Conservation (phyloP, 805 yeast species). For the Barnettozyma populi region DNA sequence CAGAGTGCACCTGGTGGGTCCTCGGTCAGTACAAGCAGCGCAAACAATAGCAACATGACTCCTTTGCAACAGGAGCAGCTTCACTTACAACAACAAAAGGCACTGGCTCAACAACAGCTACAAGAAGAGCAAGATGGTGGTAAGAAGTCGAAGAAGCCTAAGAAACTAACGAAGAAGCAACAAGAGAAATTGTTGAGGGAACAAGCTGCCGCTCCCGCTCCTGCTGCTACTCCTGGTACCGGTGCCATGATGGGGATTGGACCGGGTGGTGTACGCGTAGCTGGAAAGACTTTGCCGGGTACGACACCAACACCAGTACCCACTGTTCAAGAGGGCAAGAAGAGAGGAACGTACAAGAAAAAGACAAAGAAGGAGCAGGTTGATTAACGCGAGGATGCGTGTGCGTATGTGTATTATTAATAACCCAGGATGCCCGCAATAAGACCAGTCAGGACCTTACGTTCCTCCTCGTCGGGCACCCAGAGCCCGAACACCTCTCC, state of each 20-base stretch:
- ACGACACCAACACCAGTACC: conserved; percentile 11
- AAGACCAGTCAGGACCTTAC: conserved; percentile 51
- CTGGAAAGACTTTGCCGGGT: conserved; percentile 28
- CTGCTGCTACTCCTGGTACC: no score
- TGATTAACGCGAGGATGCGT: background rate
- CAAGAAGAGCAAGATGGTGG: conserved; percentile 21
- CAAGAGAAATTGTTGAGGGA: conserved; percentile 8
- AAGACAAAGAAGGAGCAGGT: conserved; percentile 17
- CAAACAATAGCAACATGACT: conserved; percentile 1
- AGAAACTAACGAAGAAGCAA: conserved; percentile 18
- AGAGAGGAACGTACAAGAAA: conserved; percentile 26
- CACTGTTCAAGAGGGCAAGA: conserved; percentile 16
- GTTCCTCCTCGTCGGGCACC: conserved; percentile 66
- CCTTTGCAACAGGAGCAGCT: conserved; percentile 18
- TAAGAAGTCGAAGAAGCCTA: conserved; percentile 16
- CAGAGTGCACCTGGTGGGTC: background rate
- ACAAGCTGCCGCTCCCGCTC: conserved; percentile 5
- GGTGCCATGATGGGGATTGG: conserved; percentile 2
- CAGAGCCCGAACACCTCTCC: conserved; percentile 76
- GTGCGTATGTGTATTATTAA: background rate
- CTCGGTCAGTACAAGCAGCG: background rate
- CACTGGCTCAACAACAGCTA: conserved; percentile 25
- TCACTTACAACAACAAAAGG: conserved; percentile 21
- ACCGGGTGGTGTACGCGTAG: conserved; percentile 12
- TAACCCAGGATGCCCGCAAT: conserved; percentile 24